Conservation (phyloP, 2,329 filamentous ascomycete species). For the Cercospora zeina region DNA sequence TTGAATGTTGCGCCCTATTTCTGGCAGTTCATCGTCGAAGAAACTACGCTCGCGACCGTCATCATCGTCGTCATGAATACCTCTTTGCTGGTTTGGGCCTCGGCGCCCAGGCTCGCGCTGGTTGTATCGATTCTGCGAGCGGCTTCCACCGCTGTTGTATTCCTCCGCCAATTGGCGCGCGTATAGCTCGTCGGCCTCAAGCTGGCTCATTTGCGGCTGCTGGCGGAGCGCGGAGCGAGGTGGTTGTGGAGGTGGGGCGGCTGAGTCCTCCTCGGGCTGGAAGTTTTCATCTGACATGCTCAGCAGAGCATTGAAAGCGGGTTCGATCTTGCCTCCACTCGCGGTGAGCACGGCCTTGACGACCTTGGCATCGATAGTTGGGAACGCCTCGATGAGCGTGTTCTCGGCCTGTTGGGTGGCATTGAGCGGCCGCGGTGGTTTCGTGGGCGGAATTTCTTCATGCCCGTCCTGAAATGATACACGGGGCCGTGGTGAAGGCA, state of each 20-base stretch:
- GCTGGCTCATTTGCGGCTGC: slow-evolving; percentile 66
- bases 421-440: slow-evolving; percentile 80
- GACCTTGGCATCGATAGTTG: slow-evolving; percentile 73
- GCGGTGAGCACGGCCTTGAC: slow-evolving; percentile 86
- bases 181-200: slow-evolving; percentile 88
- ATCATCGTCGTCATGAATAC: slow-evolving; percentile 51
- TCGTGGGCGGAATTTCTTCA: slow-evolving; percentile 63
- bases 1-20: slow-evolving; percentile 87
- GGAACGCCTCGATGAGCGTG: slow-evolving; percentile 92
- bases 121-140: slow-evolving; percentile 37
- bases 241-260: slow-evolving; percentile 58
- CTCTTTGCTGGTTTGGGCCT: slow-evolving; percentile 48
- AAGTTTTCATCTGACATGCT: slow-evolving; percentile 60
- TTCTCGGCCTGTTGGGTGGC: slow-evolving; percentile 81
- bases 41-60: slow-evolving; percentile 82
- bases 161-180: slow-evolving; percentile 91
- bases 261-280: slow-evolving; percentile 50
- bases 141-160: slow-evolving; percentile 56
- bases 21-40: slow-evolving; percentile 90
- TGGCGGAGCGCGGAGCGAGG: slow-evolving; percentile 77
- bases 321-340: slow-evolving; percentile 83
- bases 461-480: slow-evolving; percentile 53
- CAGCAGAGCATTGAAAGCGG: slow-evolving; percentile 91
- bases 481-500: slow-evolving; percentile 47
- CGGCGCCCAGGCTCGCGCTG: slow-evolving; percentile 41